Evolutionary conservation across 306 rosid genomes (phyloP).

Genomic region (Heteromeles arbutifolia): DNA sequence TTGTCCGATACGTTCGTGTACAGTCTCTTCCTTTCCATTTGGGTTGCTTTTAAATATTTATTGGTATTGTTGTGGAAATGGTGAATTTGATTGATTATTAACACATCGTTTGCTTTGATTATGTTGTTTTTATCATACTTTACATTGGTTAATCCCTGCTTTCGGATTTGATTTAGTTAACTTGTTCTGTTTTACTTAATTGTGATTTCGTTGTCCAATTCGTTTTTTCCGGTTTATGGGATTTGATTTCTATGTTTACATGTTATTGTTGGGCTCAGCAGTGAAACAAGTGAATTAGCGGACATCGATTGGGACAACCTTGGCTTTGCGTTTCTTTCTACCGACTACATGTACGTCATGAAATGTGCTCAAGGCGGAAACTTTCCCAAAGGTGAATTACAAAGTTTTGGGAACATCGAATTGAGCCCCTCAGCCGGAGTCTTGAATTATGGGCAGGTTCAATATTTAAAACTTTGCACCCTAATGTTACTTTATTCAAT

Average conservation of each 20-base stretch:
- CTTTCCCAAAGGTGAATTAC: constrained; percentile 71
- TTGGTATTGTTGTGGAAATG: background rate
- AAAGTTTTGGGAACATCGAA: constrained; percentile 87
- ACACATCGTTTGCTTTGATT: background rate
- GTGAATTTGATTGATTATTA: background rate
- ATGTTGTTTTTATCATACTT: background rate
- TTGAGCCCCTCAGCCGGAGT: constrained; percentile 85
- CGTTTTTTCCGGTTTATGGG: background rate
- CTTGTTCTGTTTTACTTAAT: background rate
- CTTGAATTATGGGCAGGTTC: constrained; percentile 91
- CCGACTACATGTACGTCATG: constrained; percentile 86
- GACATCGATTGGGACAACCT: constrained; percentile 88
- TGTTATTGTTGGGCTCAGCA: constrained; percentile 17
- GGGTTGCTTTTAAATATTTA: background rate
- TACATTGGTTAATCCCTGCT: background rate
- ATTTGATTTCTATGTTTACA: background rate
- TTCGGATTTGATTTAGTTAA: background rate
- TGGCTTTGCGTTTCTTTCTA: constrained; percentile 66
- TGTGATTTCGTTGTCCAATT: background rate
- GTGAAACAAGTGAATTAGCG: constrained; percentile 42
- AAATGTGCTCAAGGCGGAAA: constrained; percentile 58
- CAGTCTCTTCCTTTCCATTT: background rate
- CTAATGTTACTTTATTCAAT: background rate
- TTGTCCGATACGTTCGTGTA: constrained; percentile 48
- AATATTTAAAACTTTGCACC: background rate